Evolutionary conservation across 257 asterid species (phyloP), one percentile per base, ranked within the genome.

Genomic region (Rhazya stricta): DNA sequence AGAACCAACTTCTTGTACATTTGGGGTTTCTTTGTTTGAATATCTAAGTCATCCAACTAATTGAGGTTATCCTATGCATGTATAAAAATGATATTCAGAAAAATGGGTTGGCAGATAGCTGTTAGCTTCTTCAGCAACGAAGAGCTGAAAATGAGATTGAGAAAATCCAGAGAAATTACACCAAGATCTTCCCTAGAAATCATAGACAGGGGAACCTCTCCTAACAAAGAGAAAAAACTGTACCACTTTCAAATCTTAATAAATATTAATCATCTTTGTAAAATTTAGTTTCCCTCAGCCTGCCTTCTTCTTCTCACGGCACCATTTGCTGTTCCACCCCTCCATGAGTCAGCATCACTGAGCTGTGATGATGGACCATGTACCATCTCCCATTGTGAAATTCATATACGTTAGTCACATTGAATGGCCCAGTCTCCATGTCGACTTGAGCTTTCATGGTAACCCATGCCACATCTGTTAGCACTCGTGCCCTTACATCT

Each of bases 351-450:
- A 86, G 84, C 86, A 86, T 58, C 48, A 87, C 73, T 25, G 99
- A 88, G 81, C 86, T 85, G 86, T 94, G 99, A 82, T 94, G 97
- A 88, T 94, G 99, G 79, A 94, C 98, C 92, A 94, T 83, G 87
- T 77, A 85, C 99, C 99, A 94, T 79, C 96, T 88, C 75, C 97
- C 98, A 1, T 80, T 84, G 69, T 89, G 96, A 79, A 88, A 81
- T 82, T 94, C 99, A 43, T 78, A 94, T 46, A 91, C 27, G 51
- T 91, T 94, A 45, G 98, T 88, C 81, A 94, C 77, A 13, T 76
- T 73, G 79, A 88, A 90, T 25, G 90, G 84, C 23, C 89, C 86
- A 6, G 81, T 51, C 25, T 80, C 91, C 56, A 86, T 76, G 80
- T 87, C 89, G 32, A 89, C 78, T 62, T 78, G 86, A 39, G 90